Evolutionary conservation across 768 basidiomycete species (phyloP), one percentile per base, ranked within the genome.

Genomic region (Paxillus rubicundulus): DNA sequence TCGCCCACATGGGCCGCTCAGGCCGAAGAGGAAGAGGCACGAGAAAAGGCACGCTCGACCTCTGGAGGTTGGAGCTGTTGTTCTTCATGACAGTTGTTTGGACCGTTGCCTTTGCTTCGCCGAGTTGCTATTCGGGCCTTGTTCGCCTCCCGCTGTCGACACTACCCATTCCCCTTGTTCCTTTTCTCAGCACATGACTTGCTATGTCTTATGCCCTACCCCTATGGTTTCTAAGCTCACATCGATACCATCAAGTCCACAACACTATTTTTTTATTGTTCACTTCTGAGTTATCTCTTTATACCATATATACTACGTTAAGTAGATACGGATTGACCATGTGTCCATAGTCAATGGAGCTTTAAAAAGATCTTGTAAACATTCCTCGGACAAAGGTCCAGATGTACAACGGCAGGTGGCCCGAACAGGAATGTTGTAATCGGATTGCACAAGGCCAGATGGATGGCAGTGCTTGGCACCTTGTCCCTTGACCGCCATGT

Each of bases 1-100:
- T 77, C 86, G 30, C 89, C 89, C 5, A 75, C 81, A 14, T 92
- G 89, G 89, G 80, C 82, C 45, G 86, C 85, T 12, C 86, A 89
- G 65, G 87, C 89, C 20, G 88, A 88, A 50, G 87, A 82, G 62
- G 89, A 92, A 64, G 87, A 87, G 63, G 87, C 85, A 17, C 76
- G 79, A 38, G 76, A 78, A 66, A 77, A 78, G 61, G 77, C 72
- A 17, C 72, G 75, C 16, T 64, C 64, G n/a, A 60, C 66, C 27
- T 72, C 80, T 27, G 77, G 80, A 37, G 61, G 68, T 49, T 89
- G 86, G 88, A 84, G 72, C 65, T 89, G 88, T 65, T 89, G 88
- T 69, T 82, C 78, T 69, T 70, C 63, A 61, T 72, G 68, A 72
- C 62, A 49, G 49, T 54, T 47, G 46, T 33, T 47, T 53, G 49